phyloP scores from a whole-genome alignment of 129 eudicot genomes.

The Saussurea involucrata region DNA sequence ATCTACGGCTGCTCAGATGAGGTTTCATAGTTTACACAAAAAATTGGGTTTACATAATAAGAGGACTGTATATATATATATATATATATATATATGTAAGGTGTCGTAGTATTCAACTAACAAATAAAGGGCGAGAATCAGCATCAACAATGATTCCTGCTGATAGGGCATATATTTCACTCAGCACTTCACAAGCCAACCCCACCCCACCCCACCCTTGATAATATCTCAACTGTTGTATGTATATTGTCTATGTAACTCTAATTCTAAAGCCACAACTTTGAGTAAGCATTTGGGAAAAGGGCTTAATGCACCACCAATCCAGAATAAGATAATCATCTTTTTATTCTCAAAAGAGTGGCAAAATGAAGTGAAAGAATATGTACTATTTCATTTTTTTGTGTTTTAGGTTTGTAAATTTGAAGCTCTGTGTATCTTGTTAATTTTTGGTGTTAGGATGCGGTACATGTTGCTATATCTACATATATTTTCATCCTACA shows the following conservation, averaged over 20 bases:
- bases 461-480: not conserved
- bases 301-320: not conserved
- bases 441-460: not conserved
- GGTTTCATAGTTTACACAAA: too few species aligned
- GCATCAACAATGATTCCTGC: constrained; percentile 21
- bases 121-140: constrained; percentile 23
- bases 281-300: constrained; percentile 7
- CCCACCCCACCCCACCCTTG: not conserved
- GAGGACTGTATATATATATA: too few species aligned
- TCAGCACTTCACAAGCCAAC: constrained; percentile 13
- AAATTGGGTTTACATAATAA: too few species aligned
- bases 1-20: too few species aligned
- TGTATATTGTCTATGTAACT: constrained; percentile 5
- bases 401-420: not conserved
- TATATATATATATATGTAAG: not conserved
- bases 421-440: not conserved
- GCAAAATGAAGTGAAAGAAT: not conserved
- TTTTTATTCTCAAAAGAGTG: not conserved
- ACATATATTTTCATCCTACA: not conserved
- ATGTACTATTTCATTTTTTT: not conserved
- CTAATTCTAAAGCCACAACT: not conserved
- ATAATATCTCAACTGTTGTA: constrained; percentile 20
- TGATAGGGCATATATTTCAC: constrained; percentile 27
- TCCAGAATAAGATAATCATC: not conserved
- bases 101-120: constrained; percentile 5